Conservation (phyloP, 2,329 filamentous ascomycete genomes). For the Blastomyces percursus region DNA sequence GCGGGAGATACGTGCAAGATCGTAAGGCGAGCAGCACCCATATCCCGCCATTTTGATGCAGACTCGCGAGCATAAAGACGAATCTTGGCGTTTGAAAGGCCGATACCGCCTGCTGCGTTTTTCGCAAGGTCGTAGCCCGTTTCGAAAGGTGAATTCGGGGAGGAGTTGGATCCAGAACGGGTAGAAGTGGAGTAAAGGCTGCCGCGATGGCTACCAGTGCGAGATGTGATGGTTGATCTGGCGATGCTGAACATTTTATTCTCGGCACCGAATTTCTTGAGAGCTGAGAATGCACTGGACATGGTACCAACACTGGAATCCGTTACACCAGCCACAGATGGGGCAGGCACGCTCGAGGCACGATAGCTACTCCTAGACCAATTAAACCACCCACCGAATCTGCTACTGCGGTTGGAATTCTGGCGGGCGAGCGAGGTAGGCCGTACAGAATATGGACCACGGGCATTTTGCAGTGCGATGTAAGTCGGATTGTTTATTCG, state of each 20-base stretch:
- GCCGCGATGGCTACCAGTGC: slow-evolving; percentile 40
- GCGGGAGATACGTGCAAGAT: slow-evolving; percentile 51
- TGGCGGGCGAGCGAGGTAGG: slow-evolving; percentile 41
- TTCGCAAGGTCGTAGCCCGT: slow-evolving; percentile 37
- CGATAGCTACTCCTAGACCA: slow-evolving; percentile 46
- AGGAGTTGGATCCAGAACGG: slow-evolving; percentile 36
- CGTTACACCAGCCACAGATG: slow-evolving; percentile 51
- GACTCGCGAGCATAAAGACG: slow-evolving; percentile 70
- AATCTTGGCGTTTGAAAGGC: slow-evolving; percentile 62
- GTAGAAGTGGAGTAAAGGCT: slow-evolving; percentile 52
- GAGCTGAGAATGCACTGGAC: slow-evolving; percentile 65
- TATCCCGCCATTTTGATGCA: slow-evolving; percentile 76
- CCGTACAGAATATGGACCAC: slow-evolving; percentile 49
- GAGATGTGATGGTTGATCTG: slow-evolving; percentile 58
- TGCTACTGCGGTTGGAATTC: slow-evolving; percentile 33
- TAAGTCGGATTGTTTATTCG: slow-evolving; percentile 90
- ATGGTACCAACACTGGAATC: slow-evolving; percentile 66
- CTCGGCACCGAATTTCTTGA: slow-evolving; percentile 63
- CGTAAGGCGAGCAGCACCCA: slow-evolving; percentile 71
- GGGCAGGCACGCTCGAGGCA: slow-evolving; percentile 45
- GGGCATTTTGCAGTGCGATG: slow-evolving; percentile 63
- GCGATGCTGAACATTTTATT: slow-evolving; percentile 73
- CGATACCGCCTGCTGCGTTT: slow-evolving; percentile 52
- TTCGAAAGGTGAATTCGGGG: slow-evolving; percentile 49
- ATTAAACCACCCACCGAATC: slow-evolving; percentile 35